These are phyloP conservation scores for Pyrenophora graminea DNA, from an alignment of 2,329 filamentous ascomycete species.

Conservation along the genomic window DNA sequence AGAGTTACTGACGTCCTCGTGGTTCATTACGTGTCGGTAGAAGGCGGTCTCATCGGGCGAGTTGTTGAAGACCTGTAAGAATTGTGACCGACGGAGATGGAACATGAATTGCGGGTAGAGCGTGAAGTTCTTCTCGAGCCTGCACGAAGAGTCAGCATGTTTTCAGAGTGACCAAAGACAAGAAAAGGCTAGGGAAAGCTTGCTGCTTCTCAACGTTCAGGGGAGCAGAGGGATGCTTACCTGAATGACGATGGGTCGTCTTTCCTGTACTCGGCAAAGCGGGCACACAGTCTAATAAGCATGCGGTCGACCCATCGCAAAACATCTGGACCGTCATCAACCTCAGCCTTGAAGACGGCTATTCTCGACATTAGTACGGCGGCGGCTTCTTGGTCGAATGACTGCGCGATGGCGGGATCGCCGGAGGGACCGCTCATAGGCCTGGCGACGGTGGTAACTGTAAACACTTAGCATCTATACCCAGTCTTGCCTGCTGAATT, in stretches of 20 bases:
- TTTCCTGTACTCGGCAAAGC: constrained; percentile 97
- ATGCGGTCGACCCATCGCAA: constrained; percentile 97
- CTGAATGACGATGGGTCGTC: constrained; percentile 95
- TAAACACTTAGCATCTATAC: constrained; percentile 14
- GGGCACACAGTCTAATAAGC: constrained; percentile 93
- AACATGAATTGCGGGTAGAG: constrained; percentile 99
- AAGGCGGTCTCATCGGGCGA: constrained; percentile 99
- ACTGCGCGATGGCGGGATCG: constrained; percentile 92
- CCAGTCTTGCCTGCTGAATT: not conserved
- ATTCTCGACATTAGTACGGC: constrained; percentile 99
- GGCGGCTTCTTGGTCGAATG: constrained; percentile 96
- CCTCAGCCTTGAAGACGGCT: constrained; percentile 97
- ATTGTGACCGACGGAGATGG: constrained; percentile 93
- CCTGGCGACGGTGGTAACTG: constrained; percentile 87
- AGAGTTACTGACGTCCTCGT: constrained; percentile 95
- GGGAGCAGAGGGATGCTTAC: constrained; percentile 45
- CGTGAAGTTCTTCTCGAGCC: constrained; percentile 92
- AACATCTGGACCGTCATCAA: constrained; percentile 97
- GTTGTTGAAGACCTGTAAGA: constrained; percentile 99
- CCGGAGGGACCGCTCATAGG: constrained; percentile 92
- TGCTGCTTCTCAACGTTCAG: not conserved
- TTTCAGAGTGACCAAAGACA: not conserved
- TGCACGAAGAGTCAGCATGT: constrained; percentile 41
- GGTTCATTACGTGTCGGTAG: constrained; percentile 93
- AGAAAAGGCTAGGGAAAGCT: not conserved